Conservation (phyloP, 208 protist species). For the Acanthamoeba castellanii region DNA sequence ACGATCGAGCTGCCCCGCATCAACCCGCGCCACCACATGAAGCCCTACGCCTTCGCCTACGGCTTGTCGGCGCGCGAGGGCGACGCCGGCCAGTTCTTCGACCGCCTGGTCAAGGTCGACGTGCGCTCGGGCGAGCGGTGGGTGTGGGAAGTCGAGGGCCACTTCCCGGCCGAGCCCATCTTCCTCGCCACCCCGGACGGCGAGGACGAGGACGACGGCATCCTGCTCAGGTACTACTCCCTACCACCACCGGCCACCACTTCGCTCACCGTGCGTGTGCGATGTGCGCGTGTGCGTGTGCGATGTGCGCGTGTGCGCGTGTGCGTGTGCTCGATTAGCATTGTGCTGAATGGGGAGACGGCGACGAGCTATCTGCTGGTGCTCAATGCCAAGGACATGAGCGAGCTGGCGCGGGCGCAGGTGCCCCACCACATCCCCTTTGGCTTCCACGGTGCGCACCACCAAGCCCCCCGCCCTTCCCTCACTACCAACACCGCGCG, state of each 20-base stretch:
- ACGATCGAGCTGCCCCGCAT: constrained; percentile 31
- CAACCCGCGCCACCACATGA: neutral
- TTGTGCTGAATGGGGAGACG: constrained; percentile 5
- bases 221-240: neutral
- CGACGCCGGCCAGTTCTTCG: neutral
- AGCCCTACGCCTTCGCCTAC: constrained; percentile 7
- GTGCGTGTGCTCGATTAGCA: neutral
- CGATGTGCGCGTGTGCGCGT: neutral
- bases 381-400: neutral
- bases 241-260: no score
- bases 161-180: neutral
- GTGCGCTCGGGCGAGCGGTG: neutral
- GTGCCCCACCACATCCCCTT: constrained; percentile 30
- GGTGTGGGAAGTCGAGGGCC: neutral
- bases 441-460: neutral
- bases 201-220: constrained; percentile 4
- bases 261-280: neutral
- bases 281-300: neutral
- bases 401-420: neutral
- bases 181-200: neutral
- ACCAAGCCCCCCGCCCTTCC: no score
- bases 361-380: constrained; percentile 15
- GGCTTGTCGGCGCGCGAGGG: neutral
- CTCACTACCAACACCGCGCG: no score
- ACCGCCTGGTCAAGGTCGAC: constrained; percentile 1